These are phyloP conservation scores for Claviceps africana DNA, from an alignment of 2,329 filamentous ascomycete species.

Conservation along the genomic window DNA sequence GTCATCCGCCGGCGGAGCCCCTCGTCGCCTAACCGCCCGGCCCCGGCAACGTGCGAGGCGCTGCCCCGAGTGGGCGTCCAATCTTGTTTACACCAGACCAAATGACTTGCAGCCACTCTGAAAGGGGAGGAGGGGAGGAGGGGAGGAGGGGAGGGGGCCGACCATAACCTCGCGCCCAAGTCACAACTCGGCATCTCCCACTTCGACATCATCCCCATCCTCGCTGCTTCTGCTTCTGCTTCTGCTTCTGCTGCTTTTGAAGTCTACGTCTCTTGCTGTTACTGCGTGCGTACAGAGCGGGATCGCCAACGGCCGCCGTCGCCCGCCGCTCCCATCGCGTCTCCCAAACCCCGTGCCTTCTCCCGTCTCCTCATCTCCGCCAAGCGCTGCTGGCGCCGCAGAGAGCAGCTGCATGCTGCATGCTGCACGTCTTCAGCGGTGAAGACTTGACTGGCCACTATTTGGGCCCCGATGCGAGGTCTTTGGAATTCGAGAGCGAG, in stretches of 20 bases:
- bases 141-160: not conserved
- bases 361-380: not conserved
- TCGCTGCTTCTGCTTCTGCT: not conserved
- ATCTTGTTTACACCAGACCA: slow-evolving; percentile 27
- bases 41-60: slow-evolving; percentile 23
- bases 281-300: not conserved
- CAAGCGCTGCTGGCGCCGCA: slow-evolving; percentile 23
- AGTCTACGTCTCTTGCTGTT: not conserved
- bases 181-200: slow-evolving; percentile 9
- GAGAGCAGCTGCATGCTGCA: slow-evolving; percentile 37
- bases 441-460: slow-evolving; percentile 22
- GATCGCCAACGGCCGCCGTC: slow-evolving; percentile 7
- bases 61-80: slow-evolving; percentile 24
- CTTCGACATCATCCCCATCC: slow-evolving; percentile 8
- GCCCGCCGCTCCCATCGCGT: slow-evolving; percentile 10
- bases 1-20: slow-evolving; percentile 10
- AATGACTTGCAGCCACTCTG: slow-evolving; percentile 7
- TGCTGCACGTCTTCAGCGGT: slow-evolving; percentile 33
- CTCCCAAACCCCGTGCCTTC: not conserved
- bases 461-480: slow-evolving; percentile 7
- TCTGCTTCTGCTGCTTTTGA: not conserved
- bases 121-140: slow-evolving; percentile 7
- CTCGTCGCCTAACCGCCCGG: slow-evolving; percentile 17
- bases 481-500: slow-evolving; percentile 4
- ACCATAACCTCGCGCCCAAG: slow-evolving; percentile 13